phyloP scores from a whole-genome alignment of 257 asterid genomes.

The Forsythia viridissima region DNA sequence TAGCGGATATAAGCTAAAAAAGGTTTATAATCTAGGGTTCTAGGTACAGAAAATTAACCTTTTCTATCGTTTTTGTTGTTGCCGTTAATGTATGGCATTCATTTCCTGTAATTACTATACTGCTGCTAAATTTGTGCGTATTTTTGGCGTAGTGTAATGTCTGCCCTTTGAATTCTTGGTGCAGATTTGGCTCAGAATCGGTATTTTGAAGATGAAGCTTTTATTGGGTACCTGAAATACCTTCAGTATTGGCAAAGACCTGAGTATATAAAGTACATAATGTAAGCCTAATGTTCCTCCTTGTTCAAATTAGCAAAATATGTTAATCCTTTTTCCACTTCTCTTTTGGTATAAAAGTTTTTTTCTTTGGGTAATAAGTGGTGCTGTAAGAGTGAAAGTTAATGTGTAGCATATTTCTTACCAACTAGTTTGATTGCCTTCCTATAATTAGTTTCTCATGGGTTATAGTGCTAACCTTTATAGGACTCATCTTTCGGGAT shows the following conservation, averaged over 20 bases:
- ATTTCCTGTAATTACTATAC: not conserved
- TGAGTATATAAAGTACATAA: constrained; percentile 78
- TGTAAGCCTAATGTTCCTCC: constrained; percentile 42
- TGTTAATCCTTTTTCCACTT: not conserved
- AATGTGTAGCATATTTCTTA: not conserved
- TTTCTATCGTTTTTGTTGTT: not conserved
- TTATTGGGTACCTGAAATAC: constrained; percentile 85
- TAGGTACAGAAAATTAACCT: no score
- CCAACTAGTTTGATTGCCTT: not conserved
- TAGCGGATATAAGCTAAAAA: not conserved
- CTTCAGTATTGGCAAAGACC: constrained; percentile 97
- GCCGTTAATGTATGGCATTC: not conserved
- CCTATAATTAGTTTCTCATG: not conserved
- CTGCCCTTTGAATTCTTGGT: constrained; percentile 11
- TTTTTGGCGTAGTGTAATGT: constrained; percentile 19
- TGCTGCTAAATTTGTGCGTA: not conserved
- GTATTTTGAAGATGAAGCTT: constrained; percentile 92
- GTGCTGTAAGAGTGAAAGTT: not conserved
- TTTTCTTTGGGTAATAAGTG: not conserved
- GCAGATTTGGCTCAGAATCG: constrained; percentile 97
- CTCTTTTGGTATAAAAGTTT: not conserved
- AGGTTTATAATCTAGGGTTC: not conserved
- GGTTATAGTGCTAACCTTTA: not conserved
- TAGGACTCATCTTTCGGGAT: constrained; percentile 9
- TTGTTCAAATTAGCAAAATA: not conserved